These are phyloP conservation scores for Pistacia integerrima DNA, from an alignment of 345 rosid genomes.

Conservation along the genomic window DNA sequence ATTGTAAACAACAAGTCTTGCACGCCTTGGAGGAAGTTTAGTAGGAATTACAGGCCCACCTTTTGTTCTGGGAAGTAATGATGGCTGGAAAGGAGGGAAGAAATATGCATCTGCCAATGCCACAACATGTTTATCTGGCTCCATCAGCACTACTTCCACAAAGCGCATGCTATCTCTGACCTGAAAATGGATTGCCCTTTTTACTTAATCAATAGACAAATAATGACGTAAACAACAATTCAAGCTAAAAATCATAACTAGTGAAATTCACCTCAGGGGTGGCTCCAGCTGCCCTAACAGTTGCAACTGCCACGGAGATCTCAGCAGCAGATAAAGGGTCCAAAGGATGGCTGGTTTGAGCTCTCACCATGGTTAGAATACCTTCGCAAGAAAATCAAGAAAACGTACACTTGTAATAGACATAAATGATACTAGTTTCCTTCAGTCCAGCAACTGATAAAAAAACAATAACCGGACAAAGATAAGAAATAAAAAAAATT, in stretches of 20 bases:
- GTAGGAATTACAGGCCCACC: constrained; percentile 68
- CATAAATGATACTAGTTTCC: background rate
- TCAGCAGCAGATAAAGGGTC: constrained; percentile 83
- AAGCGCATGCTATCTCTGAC: constrained; percentile 85
- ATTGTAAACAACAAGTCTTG: constrained; percentile 74
- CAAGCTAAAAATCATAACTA: background rate
- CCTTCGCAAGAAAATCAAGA: constrained; percentile 34
- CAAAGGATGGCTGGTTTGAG: constrained; percentile 73
- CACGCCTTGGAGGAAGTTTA: constrained; percentile 74
- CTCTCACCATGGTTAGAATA: constrained; percentile 54
- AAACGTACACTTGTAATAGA: background rate
- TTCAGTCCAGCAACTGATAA: background rate
- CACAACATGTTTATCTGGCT: constrained; percentile 71
- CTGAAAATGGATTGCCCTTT: constrained; percentile 25
- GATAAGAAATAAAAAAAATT: constrained; percentile 1
- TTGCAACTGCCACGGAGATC: constrained; percentile 75
- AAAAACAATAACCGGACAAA: background rate
- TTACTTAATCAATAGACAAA: background rate
- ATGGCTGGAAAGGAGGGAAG: constrained; percentile 87
- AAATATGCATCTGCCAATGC: constrained; percentile 83
- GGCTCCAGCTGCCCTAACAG: constrained; percentile 80
- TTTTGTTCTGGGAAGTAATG: constrained; percentile 68
- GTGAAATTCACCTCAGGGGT: constrained; percentile 59
- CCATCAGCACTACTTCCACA: constrained; percentile 64
- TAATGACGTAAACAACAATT: background rate